Evolutionary conservation across 2,329 filamentous ascomycete species (phyloP).

Genomic region (Trichophyton schoenleinii): DNA sequence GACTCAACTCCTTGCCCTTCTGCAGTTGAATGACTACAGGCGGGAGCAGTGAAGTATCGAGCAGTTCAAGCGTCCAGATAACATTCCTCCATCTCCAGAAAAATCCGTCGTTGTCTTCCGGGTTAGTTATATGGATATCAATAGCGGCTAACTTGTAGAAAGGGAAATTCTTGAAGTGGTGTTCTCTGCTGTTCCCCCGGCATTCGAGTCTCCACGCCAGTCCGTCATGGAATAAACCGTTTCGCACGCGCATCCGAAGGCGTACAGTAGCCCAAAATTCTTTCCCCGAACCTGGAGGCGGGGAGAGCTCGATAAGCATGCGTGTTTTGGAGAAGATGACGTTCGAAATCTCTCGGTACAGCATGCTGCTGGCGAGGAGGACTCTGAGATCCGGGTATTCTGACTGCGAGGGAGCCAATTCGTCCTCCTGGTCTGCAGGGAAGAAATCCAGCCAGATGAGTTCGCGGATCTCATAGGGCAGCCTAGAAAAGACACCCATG

Average conservation of each 20-base stretch:
- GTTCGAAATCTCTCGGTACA: not conserved
- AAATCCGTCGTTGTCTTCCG: not conserved
- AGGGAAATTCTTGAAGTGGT: not conserved
- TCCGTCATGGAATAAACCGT: not conserved
- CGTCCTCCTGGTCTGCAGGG: not conserved
- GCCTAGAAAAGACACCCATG: not conserved
- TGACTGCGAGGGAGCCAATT: not conserved
- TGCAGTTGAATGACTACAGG: not conserved
- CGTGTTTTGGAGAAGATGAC: not conserved
- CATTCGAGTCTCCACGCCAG: not conserved
- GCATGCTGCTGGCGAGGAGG: not conserved
- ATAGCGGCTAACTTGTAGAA: not conserved
- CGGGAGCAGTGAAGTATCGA: not conserved
- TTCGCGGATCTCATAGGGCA: conserved; percentile 7
- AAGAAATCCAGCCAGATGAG: conserved; percentile 1
- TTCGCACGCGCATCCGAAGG: not conserved
- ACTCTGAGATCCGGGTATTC: not conserved
- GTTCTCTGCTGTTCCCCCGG: no score
- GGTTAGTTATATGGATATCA: not conserved
- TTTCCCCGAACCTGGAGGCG: no score
- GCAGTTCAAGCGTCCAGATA: not conserved
- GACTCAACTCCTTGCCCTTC: not conserved
- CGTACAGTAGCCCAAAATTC: not conserved
- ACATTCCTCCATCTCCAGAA: conserved; percentile 2
- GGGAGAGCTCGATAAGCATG: not conserved